Base-by-base conservation (phyloP, 164 flowering plant species). In the Berberis thunbergii region DNA sequence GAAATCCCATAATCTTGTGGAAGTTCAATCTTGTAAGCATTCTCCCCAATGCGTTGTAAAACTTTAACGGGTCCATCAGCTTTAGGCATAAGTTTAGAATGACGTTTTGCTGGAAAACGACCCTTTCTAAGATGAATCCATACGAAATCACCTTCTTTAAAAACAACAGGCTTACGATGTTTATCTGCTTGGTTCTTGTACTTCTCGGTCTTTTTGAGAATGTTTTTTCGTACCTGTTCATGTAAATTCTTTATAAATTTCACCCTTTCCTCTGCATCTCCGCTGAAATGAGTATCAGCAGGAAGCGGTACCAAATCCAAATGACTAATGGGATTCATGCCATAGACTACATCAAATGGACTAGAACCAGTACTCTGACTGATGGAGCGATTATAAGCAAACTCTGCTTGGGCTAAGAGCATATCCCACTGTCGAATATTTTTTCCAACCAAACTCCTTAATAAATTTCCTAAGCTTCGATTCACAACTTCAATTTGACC, bases 101-200 rank as follows among this genome's bases (percentile, higher is more conserved):
- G 13, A 2, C 57, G 52, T 7, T 64, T 50, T 26, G 8, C 26
- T 4, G 73, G 70, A 39, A 69, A 73, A 3, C 65, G 41, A 3
- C 70, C 76, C 4, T 70, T 70, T 1, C 64, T 10, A 12, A 69
- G 62, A n/a, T 69, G 67, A 48, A 70, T 50, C 73, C 73, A 73
- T 4, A 66, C 76, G 7, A 64, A 57, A 45, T 69, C 66, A 2
- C 72, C 66, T 50, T 56, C 63, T 1, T 73, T 65, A 41, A 63
- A 63, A 4, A 41, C 41, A 2, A 38, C 57, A 1, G 12, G 56
- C 6, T 49, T 50, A 11, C 67, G 4, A 43, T 58, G 50, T 13
- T 62, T 65, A 40, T 69, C 44, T 1, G 70, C 73, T 10, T 46
- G 10, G 0, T 2, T 12, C 10, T 5, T 3, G n/a, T 72, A 72